Conservation (phyloP, 768 basidiomycete genomes). For the Chalciporus pseudorubinellus region DNA sequence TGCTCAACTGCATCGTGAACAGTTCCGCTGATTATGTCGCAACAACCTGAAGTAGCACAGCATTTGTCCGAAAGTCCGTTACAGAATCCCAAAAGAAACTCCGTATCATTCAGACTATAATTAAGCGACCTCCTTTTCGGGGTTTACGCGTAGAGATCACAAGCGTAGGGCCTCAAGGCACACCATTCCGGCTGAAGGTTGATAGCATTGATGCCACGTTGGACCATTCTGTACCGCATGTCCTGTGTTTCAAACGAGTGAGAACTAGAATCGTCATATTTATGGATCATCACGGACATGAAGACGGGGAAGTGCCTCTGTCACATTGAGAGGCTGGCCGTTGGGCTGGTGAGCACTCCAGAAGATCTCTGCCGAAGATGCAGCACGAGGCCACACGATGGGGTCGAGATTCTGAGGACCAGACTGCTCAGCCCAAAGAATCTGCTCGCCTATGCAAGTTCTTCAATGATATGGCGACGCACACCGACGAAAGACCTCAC, state of each 20-base stretch:
- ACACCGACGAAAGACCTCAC: conserved; percentile 11
- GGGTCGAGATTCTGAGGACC: conserved; percentile 42
- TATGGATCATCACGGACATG: too few species aligned
- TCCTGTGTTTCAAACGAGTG: conserved; percentile 34
- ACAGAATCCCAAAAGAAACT: neutral
- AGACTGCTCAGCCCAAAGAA: conserved; percentile 48
- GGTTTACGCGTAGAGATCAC: conserved; percentile 33
- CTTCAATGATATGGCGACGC: conserved; percentile 1
- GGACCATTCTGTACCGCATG: conserved; percentile 46
- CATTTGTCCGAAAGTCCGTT: neutral
- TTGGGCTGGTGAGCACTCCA: conserved; percentile 45
- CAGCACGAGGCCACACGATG: conserved; percentile 48
- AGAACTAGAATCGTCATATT: too few species aligned
- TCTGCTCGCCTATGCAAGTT: conserved; percentile 30
- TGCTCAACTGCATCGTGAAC: neutral
- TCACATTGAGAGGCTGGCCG: conserved; percentile 33
- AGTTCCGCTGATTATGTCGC: neutral
- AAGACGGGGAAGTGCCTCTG: conserved; percentile 47
- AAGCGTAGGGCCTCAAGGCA: conserved; percentile 46
- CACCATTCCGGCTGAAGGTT: conserved; percentile 57
- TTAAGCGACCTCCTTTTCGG: too few species aligned
- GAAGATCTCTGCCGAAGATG: conserved; percentile 50
- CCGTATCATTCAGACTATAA: too few species aligned
- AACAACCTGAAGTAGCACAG: neutral
- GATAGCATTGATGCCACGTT: conserved; percentile 46